phyloP scores from a whole-genome alignment of 2,329 filamentous ascomycete genomes.

The Arthrobotrys sinensis region DNA sequence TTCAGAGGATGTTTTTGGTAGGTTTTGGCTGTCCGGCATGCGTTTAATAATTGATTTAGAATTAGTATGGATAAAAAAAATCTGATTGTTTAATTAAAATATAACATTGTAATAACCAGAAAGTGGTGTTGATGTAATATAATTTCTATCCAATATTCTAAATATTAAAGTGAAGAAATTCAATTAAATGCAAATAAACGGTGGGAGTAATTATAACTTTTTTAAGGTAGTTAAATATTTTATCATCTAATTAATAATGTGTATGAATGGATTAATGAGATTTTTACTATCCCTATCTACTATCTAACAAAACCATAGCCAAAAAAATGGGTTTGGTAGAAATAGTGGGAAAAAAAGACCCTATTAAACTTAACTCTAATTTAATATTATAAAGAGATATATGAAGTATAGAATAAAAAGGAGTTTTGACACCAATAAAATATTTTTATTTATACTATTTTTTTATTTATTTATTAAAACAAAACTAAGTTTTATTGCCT shows the following conservation, averaged over 20 bases:
- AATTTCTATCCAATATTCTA: conserved; percentile 4
- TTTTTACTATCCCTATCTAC: conserved; percentile 64
- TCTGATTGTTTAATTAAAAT: conserved; percentile 70
- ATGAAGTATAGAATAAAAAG: conserved; percentile 68
- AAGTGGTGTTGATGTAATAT: conserved; percentile 69
- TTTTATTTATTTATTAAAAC: conserved; percentile 69
- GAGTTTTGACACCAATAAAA: conserved; percentile 68
- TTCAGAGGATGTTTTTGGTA: conserved; percentile 66
- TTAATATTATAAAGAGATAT: conserved; percentile 13
- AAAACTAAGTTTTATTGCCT: conserved; percentile 67
- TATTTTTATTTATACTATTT: conserved; percentile 68
- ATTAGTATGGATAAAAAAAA: conserved; percentile 69
- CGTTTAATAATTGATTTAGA: conserved; percentile 69
- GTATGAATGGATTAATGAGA: conserved; percentile 53
- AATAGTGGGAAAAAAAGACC: conserved; percentile 9
- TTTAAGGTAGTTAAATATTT: conserved; percentile 68
- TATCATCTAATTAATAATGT: conserved; percentile 64
- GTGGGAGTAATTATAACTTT: conserved; percentile 68
- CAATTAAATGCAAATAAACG: not conserved
- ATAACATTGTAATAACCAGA: conserved; percentile 70
- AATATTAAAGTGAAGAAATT: conserved; percentile 9
- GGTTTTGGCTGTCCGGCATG: conserved; percentile 66
- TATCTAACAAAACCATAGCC: conserved; percentile 1
- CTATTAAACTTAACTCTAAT: conserved; percentile 8
- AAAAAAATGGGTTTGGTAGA: not conserved